Percentiles rank a stretch among this genome's conserved stretches.
Conservation (phyloP, 2,329 filamentous ascomycete species). For the Xylariaceae sp. region DNA sequence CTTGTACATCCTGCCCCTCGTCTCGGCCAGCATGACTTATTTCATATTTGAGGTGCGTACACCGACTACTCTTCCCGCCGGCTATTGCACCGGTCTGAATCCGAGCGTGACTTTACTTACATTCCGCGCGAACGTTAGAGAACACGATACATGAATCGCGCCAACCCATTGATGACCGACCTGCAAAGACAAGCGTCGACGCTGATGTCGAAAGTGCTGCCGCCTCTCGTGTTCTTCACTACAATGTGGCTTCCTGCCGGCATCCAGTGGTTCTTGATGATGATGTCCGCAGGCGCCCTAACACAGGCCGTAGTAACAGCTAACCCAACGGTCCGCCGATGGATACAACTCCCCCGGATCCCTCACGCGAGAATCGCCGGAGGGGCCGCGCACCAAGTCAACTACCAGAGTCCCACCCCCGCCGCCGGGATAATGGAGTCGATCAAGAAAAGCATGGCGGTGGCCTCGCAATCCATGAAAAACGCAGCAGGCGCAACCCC, state of each 20-base stretch:
- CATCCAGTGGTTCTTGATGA: constrained; percentile 48
- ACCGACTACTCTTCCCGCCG: neutral
- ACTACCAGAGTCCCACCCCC: constrained; percentile 14
- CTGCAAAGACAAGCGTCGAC: constrained; percentile 38
- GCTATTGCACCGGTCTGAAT: too few relatives aligned
- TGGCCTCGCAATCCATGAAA: constrained; percentile 1
- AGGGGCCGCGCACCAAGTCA: neutral
- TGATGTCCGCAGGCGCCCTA: constrained; percentile 33
- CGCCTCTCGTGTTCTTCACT: constrained; percentile 41
- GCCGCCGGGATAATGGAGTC: constrained; percentile 34
- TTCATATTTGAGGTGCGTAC: constrained; percentile 53
- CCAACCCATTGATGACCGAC: constrained; percentile 29
- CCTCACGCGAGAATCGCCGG: constrained; percentile 24
- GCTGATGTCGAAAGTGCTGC: constrained; percentile 42
- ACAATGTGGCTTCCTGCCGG: constrained; percentile 47
- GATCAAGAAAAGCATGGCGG: constrained; percentile 14
- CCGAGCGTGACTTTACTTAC: neutral
- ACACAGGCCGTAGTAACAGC: constrained; percentile 38
- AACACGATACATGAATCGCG: constrained; percentile 15
- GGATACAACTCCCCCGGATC: constrained; percentile 40
- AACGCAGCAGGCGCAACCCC: constrained; percentile 15
- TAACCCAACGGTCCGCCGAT: constrained; percentile 39
- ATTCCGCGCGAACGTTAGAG: constrained; percentile 16
- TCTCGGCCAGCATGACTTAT: constrained; percentile 55
- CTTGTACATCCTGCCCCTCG: constrained; percentile 66